Percentiles rank a stretch among this genome's conserved stretches.
Evolutionary conservation across 305 asterid genomes (phyloP).

Genomic region (Lippia alba): DNA sequence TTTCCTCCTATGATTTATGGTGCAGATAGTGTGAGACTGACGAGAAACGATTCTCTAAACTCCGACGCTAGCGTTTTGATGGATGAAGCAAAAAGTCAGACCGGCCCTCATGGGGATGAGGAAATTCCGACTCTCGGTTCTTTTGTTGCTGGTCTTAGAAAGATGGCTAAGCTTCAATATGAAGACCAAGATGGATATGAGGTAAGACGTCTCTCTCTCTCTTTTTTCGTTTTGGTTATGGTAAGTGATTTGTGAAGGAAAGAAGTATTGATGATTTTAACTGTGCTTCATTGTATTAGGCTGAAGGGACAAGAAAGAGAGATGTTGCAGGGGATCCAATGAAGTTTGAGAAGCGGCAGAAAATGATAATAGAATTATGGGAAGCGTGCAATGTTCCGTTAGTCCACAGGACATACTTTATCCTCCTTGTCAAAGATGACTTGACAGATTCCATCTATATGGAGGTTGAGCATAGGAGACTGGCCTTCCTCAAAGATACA

Average conservation of each 20-base stretch:
- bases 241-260: neutral
- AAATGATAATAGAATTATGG: constrained; percentile 72
- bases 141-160: constrained; percentile 86
- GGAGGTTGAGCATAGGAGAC: constrained; percentile 86
- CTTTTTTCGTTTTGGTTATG: neutral
- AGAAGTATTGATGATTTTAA: neutral
- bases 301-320: constrained; percentile 39
- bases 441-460: constrained; percentile 79
- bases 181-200: constrained; percentile 47
- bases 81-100: constrained; percentile 57
- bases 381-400: constrained; percentile 76
- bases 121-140: constrained; percentile 85
- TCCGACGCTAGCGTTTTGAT: constrained; percentile 61
- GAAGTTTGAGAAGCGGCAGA: constrained; percentile 71
- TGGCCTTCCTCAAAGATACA: constrained; percentile 68
- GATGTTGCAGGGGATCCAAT: constrained; percentile 51
- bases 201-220: constrained; percentile 39
- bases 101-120: constrained; percentile 58
- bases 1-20: constrained; percentile 64
- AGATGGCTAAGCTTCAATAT: constrained; percentile 82
- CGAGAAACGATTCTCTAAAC: constrained; percentile 70
- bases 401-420: constrained; percentile 85
- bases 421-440: constrained; percentile 81
- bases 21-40: constrained; percentile 42
- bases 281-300: constrained; percentile 34